phyloP scores from a whole-genome alignment of 2,329 filamentous ascomycete species.

The Colletotrichum sp. region DNA sequence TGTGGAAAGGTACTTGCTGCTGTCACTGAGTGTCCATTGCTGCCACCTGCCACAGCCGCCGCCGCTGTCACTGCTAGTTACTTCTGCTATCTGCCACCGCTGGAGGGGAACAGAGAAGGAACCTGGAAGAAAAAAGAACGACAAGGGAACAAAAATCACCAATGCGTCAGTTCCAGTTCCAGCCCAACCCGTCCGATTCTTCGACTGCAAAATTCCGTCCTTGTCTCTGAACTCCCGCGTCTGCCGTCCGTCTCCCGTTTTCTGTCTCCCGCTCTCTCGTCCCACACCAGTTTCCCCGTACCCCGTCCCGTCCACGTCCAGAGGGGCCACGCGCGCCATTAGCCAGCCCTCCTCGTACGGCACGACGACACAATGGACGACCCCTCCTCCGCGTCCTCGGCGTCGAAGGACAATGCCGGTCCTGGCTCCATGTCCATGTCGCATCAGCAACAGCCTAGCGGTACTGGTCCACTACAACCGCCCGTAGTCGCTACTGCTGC shows the following conservation, averaged over 20 bases:
- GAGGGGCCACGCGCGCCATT: slow-evolving; percentile 20
- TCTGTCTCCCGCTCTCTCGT: neutral
- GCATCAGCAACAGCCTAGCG: slow-evolving; percentile 20
- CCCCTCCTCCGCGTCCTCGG: slow-evolving; percentile 16
- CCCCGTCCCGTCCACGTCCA: neutral
- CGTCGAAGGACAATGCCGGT: slow-evolving; percentile 19
- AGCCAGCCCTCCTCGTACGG: slow-evolving; percentile 19
- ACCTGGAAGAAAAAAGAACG: slow-evolving; percentile 2
- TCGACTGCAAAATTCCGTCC: slow-evolving; percentile 1
- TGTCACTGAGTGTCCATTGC: neutral
- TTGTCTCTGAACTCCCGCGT: slow-evolving; percentile 15
- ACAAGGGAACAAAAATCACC: slow-evolving; percentile 9
- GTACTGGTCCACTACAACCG: slow-evolving; percentile 18
- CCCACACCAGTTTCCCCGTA: neutral
- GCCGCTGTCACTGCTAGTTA: neutral
- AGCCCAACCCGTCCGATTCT: slow-evolving; percentile 14
- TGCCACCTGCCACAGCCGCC: neutral
- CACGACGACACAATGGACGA: slow-evolving; percentile 20
- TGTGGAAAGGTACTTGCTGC: neutral
- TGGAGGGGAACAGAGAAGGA: neutral
- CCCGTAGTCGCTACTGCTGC: slow-evolving; percentile 23
- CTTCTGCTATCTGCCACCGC: neutral
- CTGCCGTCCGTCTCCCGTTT: neutral
- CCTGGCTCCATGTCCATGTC: slow-evolving; percentile 17
- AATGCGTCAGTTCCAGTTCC: slow-evolving; percentile 2